Percentiles rank a stretch among this genome's conserved stretches.
Evolutionary conservation across 2,329 filamentous ascomycete species (phyloP).

Genomic region (Hysterium pulicare): DNA sequence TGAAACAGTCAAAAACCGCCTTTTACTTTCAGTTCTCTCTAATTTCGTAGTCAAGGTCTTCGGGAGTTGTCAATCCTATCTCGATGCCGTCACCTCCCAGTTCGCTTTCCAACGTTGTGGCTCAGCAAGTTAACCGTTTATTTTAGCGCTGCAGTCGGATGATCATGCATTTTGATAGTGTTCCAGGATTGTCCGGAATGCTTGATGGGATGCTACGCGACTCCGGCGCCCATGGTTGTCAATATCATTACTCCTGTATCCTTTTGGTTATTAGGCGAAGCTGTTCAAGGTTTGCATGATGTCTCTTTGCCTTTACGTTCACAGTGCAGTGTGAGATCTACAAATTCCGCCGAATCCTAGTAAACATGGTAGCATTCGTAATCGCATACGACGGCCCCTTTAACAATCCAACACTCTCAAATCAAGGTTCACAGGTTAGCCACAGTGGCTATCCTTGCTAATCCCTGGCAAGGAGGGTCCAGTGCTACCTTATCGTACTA

Average conservation of each 20-base stretch:
- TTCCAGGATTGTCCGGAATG: slow-evolving; percentile 5
- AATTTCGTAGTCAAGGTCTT: slow-evolving; percentile 3
- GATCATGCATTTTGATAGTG: slow-evolving; percentile 21
- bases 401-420: background rate
- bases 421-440: slow-evolving; percentile 1
- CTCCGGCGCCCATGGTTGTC: background rate
- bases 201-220: background rate
- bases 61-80: slow-evolving; percentile 12
- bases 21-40: slow-evolving; percentile 1
- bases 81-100: slow-evolving; percentile 16
- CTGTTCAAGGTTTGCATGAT: too few relatives aligned
- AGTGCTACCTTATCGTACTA: slow-evolving; percentile 5
- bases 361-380: background rate
- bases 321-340: background rate
- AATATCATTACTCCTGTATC: too few relatives aligned
- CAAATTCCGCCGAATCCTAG: background rate
- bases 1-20: background rate
- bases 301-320: too few relatives aligned
- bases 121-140: slow-evolving; percentile 9
- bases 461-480: background rate
- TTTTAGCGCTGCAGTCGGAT: slow-evolving; percentile 25
- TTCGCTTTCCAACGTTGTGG: slow-evolving; percentile 24
- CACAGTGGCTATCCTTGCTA: slow-evolving; percentile 10
- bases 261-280: too few relatives aligned
- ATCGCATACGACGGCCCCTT: background rate